Base-by-base conservation (phyloP, 768 basidiomycete species). In the Pulveroboletus frians region DNA sequence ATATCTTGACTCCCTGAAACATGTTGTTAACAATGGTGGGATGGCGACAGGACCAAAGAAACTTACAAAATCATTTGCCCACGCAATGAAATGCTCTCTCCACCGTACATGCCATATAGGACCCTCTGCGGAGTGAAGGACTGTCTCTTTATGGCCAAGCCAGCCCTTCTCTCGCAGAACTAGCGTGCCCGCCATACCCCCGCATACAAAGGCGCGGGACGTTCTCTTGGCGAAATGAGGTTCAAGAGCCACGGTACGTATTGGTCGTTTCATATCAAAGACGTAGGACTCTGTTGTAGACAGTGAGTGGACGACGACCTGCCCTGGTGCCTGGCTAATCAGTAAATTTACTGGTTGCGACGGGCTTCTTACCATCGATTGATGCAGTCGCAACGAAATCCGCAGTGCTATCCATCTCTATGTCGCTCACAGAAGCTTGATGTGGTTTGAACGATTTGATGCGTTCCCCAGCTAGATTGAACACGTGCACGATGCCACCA, bases 141-240 rank as follows among this genome's bases (percentile, higher is more conserved):
- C 67, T 0, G 85, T 89, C 65, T 95, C 93, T 61, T 90, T 96
- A 60, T 96, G 89, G 0, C 95, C 93, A 1, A 97, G 70, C 94
- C 96, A 97, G 6, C 93, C 90, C 63, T 96, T 97, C 73, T 97
- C 95, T 54, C 88, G 81, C 57, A 96, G 59, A n/a, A 89, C 73
- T 23, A 99, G 71, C 18, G 76, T 82, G 4, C 96, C 95, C 0
- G 90, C 86, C 77, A 95, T 77, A 9, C 96, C 96, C 18, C 95
- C 96, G 47, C 87, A 91, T 10, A 96, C 87, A 57, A 96, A 85
- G 0, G 87, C 79, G 18, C 91, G 77, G 8, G 87, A 80, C 32
- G 77, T 76, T 43, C 79, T 80, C 68, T 87, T 88, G 4, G 86
- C 81, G 53, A 95, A 99, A 51, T 84, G 78, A 6, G 96, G 96